Evolutionary conservation across 108 stramenopile species (phyloP), one percentile per base, ranked within the genome.

Genomic region (Nitzschia sp.): DNA sequence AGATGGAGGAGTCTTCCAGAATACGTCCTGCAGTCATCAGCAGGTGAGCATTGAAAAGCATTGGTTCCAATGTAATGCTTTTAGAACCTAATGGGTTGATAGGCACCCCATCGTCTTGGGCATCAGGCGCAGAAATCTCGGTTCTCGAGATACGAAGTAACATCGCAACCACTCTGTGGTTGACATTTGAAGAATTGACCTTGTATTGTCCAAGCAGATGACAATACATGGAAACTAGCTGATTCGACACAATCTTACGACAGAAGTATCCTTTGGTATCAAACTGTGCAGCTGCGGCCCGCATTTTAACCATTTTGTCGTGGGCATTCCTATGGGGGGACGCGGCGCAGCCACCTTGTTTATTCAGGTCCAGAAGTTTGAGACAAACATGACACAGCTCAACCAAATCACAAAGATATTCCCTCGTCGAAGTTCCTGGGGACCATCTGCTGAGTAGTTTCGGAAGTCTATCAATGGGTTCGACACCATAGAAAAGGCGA

Each of bases 361-460:
- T 27, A 64, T 85, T 85, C 13, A 64, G 35, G 35, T 96, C 95
- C 25, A 94, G 70, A 6, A 96, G 60, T 72, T 92, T 94, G 64
- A 90, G 68, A 1, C 85, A 86, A 28, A 88, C 66, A 70, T 94
- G 91, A 36, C 60, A 59, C 27, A 90, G 66, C 54, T 93, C 95
- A 17, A 89, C 82, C 51, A 96, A 46, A 67, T 96, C 95, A 68
- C 88, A 90, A 2, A 92, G 63, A 59, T 94, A 93, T 63, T 93
- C 91, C 21, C 92, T 71, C 24, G 87, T 82, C 61, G 54, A 81
- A 54, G 81, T 78, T 8, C 92, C 95, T 0, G 91, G 84, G 18
- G 72, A 61, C 95, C 95, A 96, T 27, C 77, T 30, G 11, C 76
- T 74, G 19, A 96, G 58, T 8, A 96, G 66, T 46, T 75, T 85